Evolutionary conservation across 177 flowering plant species (phyloP).

Genomic region (Telopea speciosissima): DNA sequence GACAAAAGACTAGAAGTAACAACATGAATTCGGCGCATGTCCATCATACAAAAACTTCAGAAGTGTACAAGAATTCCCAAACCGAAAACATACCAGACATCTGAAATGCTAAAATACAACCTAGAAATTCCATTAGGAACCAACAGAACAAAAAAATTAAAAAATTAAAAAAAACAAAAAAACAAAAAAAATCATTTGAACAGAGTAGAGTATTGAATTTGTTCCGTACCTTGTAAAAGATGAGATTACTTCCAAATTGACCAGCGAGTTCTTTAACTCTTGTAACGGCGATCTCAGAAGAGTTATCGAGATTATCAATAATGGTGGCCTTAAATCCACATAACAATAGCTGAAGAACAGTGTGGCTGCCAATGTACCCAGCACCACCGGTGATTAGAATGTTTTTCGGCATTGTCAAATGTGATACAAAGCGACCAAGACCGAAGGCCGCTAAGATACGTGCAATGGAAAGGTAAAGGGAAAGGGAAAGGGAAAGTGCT

Average conservation of each 20-base stretch:
- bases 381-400: slow-evolving; percentile 83
- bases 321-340: slow-evolving; percentile 55
- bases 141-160: too few relatives aligned
- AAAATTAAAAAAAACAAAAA: too few relatives aligned
- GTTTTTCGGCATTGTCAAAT: slow-evolving; percentile 13
- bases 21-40: too few relatives aligned
- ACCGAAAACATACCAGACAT: too few relatives aligned
- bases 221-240: slow-evolving; percentile 44
- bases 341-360: slow-evolving; percentile 57
- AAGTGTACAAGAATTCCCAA: too few relatives aligned
- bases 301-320: slow-evolving; percentile 61
- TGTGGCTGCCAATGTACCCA: slow-evolving; percentile 82
- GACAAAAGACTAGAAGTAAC: too few relatives aligned
- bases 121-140: too few relatives aligned
- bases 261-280: slow-evolving; percentile 57
- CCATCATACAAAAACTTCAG: too few relatives aligned
- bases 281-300: slow-evolving; percentile 43
- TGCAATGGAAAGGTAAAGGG: too few relatives aligned
- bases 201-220: neutral
- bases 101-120: too few relatives aligned
- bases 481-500: too few relatives aligned
- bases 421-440: neutral
- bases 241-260: slow-evolving; percentile 40
- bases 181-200: neutral
- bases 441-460: neutral